phyloP scores from a whole-genome alignment of 257 asterid species.

The Perilla frutescens region DNA sequence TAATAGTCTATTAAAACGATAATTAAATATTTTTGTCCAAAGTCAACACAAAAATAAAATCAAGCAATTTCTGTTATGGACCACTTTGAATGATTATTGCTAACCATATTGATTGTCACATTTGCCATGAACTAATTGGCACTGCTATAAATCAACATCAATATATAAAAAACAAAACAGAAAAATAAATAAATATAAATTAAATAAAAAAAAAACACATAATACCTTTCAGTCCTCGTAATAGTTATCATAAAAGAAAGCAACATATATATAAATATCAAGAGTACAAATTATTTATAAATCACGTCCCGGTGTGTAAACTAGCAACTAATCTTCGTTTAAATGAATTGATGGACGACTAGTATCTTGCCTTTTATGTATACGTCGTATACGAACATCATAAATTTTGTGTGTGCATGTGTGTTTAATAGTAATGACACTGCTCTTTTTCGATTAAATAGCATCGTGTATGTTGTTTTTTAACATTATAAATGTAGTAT shows the following conservation, averaged over 20 bases:
- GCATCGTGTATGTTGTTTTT: no score
- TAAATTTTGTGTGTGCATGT: no score
- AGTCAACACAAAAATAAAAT: background rate
- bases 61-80: slow-evolving; percentile 6
- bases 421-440: no score
- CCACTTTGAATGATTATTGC: background rate
- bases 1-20: no score
- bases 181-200: background rate
- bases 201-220: background rate
- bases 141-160: slow-evolving; percentile 37
- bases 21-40: no score
- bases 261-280: slow-evolving; percentile 11
- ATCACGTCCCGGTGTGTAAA: no score
- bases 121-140: slow-evolving; percentile 13
- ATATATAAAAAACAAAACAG: slow-evolving; percentile 10
- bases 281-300: background rate
- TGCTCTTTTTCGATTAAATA: no score
- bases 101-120: slow-evolving; percentile 6
- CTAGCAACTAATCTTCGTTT: no score
- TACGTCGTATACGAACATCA: no score
- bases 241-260: slow-evolving; percentile 16
- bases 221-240: slow-evolving; percentile 9
- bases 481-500: no score
- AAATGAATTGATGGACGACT: no score
- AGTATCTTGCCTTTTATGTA: no score